phyloP scores from a whole-genome alignment of 495 filamentous ascomycete genomes.

The Daldinia grandis region DNA sequence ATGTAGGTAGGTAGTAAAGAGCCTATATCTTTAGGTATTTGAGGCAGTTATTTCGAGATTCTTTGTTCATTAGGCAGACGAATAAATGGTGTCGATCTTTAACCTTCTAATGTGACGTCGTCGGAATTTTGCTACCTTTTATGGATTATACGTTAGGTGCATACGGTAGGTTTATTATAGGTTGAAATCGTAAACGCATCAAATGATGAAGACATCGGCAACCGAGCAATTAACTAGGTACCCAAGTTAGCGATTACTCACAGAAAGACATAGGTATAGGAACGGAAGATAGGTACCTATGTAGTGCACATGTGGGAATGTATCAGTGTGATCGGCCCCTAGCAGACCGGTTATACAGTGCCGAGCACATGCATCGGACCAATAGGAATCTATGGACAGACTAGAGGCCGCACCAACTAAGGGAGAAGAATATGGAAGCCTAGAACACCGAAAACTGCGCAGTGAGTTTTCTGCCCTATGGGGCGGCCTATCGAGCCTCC shows the following conservation, averaged over 20 bases:
- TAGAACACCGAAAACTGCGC: constrained; percentile 9
- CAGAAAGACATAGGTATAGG: background rate
- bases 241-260: background rate
- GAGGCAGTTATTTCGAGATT: background rate
- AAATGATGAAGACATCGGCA: background rate
- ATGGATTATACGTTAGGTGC: background rate
- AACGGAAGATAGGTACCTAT: background rate
- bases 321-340: constrained; percentile 29
- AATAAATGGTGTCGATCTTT: background rate
- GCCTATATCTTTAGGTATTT: background rate
- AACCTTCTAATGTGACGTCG: background rate
- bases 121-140: background rate
- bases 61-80: background rate
- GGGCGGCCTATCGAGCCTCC: background rate
- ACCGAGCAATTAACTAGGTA: background rate
- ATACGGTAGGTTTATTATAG: background rate
- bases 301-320: background rate
- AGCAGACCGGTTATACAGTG: background rate
- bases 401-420: constrained; percentile 21
- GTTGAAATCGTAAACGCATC: background rate
- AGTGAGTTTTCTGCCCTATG: constrained; percentile 12
- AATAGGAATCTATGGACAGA: constrained; percentile 13
- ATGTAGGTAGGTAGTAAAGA: background rate
- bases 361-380: constrained; percentile 6
- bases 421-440: constrained; percentile 30